These are phyloP conservation scores for Tolypocladium paradoxum DNA, from an alignment of 2,329 filamentous ascomycete species.

Conservation along the genomic window DNA sequence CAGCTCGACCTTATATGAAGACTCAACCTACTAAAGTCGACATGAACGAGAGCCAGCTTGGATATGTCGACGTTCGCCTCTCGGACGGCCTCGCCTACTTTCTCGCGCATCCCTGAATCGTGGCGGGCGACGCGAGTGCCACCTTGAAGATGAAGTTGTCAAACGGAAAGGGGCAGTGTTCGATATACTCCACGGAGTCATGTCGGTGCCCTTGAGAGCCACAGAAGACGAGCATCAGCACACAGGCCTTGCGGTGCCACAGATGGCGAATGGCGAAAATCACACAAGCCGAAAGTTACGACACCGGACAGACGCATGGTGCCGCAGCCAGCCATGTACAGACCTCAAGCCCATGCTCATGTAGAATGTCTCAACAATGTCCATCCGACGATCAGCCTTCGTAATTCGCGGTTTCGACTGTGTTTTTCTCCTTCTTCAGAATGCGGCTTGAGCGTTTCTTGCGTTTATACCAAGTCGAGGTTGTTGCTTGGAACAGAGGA, in stretches of 20 bases:
- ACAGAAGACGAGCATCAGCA: background rate
- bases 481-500: background rate
- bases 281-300: background rate
- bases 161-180: conserved; percentile 1
- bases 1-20: background rate
- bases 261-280: too few relatives aligned
- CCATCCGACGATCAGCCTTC: background rate
- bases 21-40: conserved; percentile 13
- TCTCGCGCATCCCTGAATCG: conserved; percentile 7
- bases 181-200: background rate
- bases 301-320: background rate
- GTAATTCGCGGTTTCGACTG: background rate
- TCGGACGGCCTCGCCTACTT: conserved; percentile 2
- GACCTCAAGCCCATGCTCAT: background rate
- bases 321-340: background rate
- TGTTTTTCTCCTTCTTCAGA: background rate
- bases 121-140: conserved; percentile 1
- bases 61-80: conserved; percentile 1
- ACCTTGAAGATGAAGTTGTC: conserved; percentile 13
- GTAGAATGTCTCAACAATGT: background rate
- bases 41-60: conserved; percentile 11
- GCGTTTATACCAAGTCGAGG: background rate
- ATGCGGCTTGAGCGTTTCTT: background rate
- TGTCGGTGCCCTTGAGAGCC: background rate
- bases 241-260: background rate